Evolutionary conservation across 176 grass and related monocot genomes (phyloP).

Genomic region (Aechmea fasciata): DNA sequence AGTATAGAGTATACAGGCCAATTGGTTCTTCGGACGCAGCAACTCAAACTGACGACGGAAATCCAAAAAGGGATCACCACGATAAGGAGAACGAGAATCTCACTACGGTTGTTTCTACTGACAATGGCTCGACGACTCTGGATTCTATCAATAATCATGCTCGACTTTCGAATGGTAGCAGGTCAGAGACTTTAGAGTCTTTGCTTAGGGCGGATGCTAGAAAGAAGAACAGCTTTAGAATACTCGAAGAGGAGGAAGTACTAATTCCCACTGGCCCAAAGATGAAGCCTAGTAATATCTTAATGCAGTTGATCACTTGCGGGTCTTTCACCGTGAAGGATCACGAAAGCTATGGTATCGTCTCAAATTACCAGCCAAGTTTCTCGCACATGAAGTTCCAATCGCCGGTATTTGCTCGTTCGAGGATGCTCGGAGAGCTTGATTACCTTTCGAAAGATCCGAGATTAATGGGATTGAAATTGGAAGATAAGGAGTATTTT

Average conservation of each 20-base stretch:
- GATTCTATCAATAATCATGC: conserved; percentile 28
- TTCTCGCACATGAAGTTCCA: conserved; percentile 58
- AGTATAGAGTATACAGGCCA: conserved; percentile 44
- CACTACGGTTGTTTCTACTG: conserved; percentile 31
- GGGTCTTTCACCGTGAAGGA: conserved; percentile 79
- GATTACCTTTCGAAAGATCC: conserved; percentile 53
- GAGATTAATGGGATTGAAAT: conserved; percentile 31
- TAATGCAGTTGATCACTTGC: conserved; percentile 91
- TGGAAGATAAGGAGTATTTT: conserved; percentile 91
- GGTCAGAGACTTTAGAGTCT: conserved; percentile 75
- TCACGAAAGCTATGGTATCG: conserved; percentile 35
- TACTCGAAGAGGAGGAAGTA: conserved; percentile 65
- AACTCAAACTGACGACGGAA: conserved; percentile 74
- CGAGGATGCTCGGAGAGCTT: conserved; percentile 59
- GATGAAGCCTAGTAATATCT: conserved; percentile 47
- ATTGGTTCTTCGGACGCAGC: conserved; percentile 47
- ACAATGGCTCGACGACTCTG: conserved; percentile 28
- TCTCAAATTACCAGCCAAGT: conserved; percentile 57
- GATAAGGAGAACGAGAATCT: conserved; percentile 18
- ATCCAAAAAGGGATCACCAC: conserved; percentile 11
- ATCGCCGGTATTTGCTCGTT: conserved; percentile 42
- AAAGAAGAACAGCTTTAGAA: conserved; percentile 32
- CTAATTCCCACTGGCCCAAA: conserved; percentile 48
- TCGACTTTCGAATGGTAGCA: conserved; percentile 23
- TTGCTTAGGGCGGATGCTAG: conserved; percentile 54